These are phyloP conservation scores for Malbranchea zuffiana DNA, from an alignment of 2,329 filamentous ascomycete species.

Conservation along the genomic window DNA sequence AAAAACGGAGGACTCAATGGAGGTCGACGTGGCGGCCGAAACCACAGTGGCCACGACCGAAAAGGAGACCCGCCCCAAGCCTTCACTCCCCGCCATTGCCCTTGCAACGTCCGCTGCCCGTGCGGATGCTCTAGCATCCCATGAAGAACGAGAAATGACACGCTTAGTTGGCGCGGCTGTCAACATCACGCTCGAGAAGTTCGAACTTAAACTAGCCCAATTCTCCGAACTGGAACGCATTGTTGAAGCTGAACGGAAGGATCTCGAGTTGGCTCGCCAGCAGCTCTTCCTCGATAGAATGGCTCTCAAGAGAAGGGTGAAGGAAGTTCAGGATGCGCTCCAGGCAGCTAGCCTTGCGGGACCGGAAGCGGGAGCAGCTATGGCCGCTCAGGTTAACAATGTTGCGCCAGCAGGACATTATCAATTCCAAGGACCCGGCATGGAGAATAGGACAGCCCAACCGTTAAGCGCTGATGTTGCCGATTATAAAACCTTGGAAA, in stretches of 20 bases:
- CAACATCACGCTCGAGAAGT: conserved; percentile 88
- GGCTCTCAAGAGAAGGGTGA: conserved; percentile 76
- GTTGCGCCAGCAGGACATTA: conserved; percentile 29
- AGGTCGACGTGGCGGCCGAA: conserved; percentile 39
- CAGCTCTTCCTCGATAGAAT: conserved; percentile 89
- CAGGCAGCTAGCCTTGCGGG: conserved; percentile 34
- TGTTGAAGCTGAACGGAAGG: conserved; percentile 79
- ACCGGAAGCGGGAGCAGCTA: conserved; percentile 31
- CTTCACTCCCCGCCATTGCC: conserved; percentile 48
- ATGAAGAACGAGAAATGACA: conserved; percentile 95
- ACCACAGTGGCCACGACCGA: conserved; percentile 37
- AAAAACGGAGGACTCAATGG: conserved; percentile 50
- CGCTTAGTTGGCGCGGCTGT: conserved; percentile 83
- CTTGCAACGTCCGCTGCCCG: conserved; percentile 79
- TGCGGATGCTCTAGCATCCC: conserved; percentile 76
- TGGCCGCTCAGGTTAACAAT: conserved; percentile 27
- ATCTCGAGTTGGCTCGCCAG: conserved; percentile 82
- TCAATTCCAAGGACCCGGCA: conserved; percentile 30
- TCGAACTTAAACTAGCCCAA: conserved; percentile 89
- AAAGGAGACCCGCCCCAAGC: conserved; percentile 37
- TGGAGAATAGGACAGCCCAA: conserved; percentile 21
- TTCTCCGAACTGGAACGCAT: conserved; percentile 94
- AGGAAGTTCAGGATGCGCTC: conserved; percentile 67
- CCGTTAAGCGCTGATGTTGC: conserved; percentile 33
- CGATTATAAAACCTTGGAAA: conserved; percentile 34